These are phyloP conservation scores for Datura wrightii DNA, from an alignment of 257 asterid genomes.

Conservation along the genomic window DNA sequence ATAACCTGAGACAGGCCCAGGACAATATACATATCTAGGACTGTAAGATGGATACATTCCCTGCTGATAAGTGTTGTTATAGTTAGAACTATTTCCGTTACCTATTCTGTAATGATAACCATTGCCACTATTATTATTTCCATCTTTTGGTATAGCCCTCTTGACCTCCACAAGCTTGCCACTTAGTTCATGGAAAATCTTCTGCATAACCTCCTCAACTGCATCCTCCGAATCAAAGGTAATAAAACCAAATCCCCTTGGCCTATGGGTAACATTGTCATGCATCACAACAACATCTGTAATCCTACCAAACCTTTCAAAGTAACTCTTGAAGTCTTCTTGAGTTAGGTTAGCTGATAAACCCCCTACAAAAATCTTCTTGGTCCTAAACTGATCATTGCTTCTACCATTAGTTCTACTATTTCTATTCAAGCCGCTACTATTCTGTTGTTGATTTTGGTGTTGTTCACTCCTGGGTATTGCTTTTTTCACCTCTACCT, in stretches of 20 bases:
- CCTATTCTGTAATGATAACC: constrained; percentile 53
- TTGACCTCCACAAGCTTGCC: constrained; percentile 94
- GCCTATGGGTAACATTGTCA: constrained; percentile 80
- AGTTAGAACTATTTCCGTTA: constrained; percentile 52
- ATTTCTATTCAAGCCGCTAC: constrained; percentile 55
- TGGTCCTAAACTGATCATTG: constrained; percentile 69
- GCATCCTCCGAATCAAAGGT: constrained; percentile 86
- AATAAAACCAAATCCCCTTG: constrained; percentile 94
- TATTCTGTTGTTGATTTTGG: constrained; percentile 52
- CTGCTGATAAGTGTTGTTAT: constrained; percentile 49
- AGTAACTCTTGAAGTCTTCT: constrained; percentile 80
- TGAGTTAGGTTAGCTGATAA: constrained; percentile 77
- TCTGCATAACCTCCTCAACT: constrained; percentile 78
- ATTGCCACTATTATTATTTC: constrained; percentile 45
- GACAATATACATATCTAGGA: constrained; percentile 58
- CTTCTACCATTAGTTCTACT: constrained; percentile 58
- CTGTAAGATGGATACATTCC: constrained; percentile 47
- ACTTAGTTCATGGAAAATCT: constrained; percentile 69
- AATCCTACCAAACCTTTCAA: constrained; percentile 82
- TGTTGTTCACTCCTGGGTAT: constrained; percentile 82
- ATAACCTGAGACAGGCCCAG: constrained; percentile 47
- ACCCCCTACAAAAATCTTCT: constrained; percentile 95
- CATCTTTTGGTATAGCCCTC: constrained; percentile 86
- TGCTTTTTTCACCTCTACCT: constrained; percentile 98
- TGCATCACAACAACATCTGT: constrained; percentile 95